phyloP scores from a whole-genome alignment of 1,284 basidiomycete genomes.

The Trametes sp. region DNA sequence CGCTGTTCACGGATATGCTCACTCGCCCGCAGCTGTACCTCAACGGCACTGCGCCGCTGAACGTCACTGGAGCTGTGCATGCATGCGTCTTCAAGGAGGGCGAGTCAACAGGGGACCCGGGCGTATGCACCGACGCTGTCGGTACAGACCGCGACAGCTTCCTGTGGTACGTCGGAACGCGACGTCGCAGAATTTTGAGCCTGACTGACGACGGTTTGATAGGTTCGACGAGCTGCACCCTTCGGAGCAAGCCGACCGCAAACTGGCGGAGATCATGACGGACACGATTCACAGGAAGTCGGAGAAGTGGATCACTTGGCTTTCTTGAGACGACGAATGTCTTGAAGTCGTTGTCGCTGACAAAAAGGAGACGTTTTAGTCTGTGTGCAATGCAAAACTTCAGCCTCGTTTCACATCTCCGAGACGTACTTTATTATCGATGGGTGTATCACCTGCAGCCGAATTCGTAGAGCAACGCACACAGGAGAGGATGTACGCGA shows the following conservation, averaged over 20 bases:
- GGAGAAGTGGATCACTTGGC: constrained; percentile 57
- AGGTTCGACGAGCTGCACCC: constrained; percentile 68
- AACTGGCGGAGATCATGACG: constrained; percentile 58
- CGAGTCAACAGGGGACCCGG: constrained; percentile 41
- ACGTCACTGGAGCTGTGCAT: constrained; percentile 57
- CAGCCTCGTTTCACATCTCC: too few species aligned
- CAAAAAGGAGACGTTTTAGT: neutral
- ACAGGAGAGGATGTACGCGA: neutral
- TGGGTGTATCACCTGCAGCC: too few species aligned
- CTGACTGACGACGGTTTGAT: neutral
- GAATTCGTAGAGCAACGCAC: neutral
- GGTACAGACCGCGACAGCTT: constrained; percentile 59
- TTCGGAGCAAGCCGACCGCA: constrained; percentile 61
- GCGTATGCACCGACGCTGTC: constrained; percentile 49
- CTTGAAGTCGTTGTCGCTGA: neutral
- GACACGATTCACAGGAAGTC: constrained; percentile 50
- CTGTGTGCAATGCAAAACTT: too few species aligned
- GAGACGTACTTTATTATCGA: too few species aligned
- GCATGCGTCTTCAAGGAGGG: constrained; percentile 53
- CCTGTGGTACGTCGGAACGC: constrained; percentile 53
- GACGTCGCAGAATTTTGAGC: neutral
- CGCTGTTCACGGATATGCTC: constrained; percentile 62
- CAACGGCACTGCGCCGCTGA: constrained; percentile 65
- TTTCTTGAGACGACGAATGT: constrained; percentile 42
- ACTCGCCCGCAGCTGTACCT: constrained; percentile 55